phyloP scores from a whole-genome alignment of 2,329 filamentous ascomycete species.

The Botrytis byssoidea region DNA sequence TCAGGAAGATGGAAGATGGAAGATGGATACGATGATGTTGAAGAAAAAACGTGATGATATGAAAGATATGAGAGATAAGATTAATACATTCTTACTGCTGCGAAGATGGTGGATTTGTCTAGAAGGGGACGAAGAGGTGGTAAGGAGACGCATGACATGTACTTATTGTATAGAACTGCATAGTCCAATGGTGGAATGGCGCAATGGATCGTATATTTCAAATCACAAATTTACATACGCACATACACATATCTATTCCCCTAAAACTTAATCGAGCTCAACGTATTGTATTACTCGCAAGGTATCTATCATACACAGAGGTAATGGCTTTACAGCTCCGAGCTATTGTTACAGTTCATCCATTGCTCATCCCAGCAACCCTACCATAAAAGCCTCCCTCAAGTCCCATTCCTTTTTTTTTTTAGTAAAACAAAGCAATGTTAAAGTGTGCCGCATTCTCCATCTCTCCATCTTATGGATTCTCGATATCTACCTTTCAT shows the following conservation, averaged over 20 bases:
- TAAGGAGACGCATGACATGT: not conserved
- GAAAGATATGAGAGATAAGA: not conserved
- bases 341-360: conserved; percentile 11
- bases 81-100: not conserved
- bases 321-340: not conserved
- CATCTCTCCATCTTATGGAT: too few relatives aligned
- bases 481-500: not conserved
- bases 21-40: not conserved
- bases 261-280: not conserved
- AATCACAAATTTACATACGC: not conserved
- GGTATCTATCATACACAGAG: conserved; percentile 2
- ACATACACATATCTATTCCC: not conserved
- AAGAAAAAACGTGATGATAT: not conserved
- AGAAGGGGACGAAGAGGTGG: not conserved
- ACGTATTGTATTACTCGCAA: conserved; percentile 1
- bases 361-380: not conserved
- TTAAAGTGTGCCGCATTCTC: not conserved
- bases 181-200: not conserved
- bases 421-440: not conserved
- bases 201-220: not conserved
- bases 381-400: not conserved
- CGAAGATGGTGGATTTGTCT: not conserved
- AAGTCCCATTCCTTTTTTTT: not conserved
- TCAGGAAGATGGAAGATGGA: not conserved
- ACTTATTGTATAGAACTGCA: not conserved